Evolutionary conservation across 2,329 filamentous ascomycete genomes (phyloP), one percentile per base, ranked within the genome.

Genomic region (Arthrobotrys megalospora): DNA sequence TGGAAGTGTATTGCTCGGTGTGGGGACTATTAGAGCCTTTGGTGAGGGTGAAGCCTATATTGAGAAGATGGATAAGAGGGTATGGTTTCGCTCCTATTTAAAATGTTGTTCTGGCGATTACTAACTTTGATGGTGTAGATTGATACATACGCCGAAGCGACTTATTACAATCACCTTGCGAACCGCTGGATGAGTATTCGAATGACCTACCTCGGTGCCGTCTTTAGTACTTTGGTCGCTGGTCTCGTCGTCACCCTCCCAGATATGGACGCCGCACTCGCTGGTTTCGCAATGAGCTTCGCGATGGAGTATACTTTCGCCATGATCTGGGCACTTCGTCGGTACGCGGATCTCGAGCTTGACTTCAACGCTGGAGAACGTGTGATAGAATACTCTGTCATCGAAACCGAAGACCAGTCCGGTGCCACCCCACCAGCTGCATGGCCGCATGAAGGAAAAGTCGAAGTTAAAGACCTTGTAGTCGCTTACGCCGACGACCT

Each of bases 141-240:
- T 16, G 92, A 95, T 82, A 87, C 88, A 45, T 92, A 92, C 85
- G 87, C 88, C 34, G 87, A 88, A 7, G 88, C 91, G 0, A 90
- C 88, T 34, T 91, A 89, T 86, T 88, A 92, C 81, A 85, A 91
- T 64, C 92, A 89, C 88, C 86, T 92, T 1, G 91, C 93, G 83
- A 93, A 93, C 82, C 88, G 92, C 36, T 95, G 92, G 92, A 88
- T 95, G 85, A 88, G 89, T 28, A 90, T 92, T 85, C 88, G 92
- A 3, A 91, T 94, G 88, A 87, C 88, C 16, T 82, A 92, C 12
- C 86, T 94, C 1, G 92, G 92, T 1, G 90, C 90, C 0, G 80
- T 90, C 16, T 95, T 94, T 83, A 88, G 91, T 3, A 88, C 88
- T 0, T 85, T 90, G 21, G 90, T 92, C 2, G 90, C 91, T 0